A percentile compares a stretch with the other conserved stretches of the same genome.
Evolutionary conservation across 345 rosid species (phyloP).

Genomic region (Orychophragmus violaceus): DNA sequence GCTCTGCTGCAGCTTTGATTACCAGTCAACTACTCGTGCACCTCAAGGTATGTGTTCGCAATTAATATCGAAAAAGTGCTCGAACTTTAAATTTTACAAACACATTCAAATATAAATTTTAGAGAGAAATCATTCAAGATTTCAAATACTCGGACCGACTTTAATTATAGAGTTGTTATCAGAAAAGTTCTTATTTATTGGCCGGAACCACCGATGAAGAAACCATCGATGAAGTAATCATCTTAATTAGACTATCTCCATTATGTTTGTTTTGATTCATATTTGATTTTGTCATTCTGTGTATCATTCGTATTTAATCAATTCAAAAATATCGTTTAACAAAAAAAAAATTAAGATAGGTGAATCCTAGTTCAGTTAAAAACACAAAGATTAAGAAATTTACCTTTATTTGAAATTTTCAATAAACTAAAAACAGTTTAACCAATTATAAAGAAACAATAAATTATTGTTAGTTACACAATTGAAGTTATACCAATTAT

Average conservation of each 20-base stretch:
- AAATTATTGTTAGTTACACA: no score
- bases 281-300: no score
- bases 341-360: no score
- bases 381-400: no score
- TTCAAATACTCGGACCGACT: conserved; percentile 25
- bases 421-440: no score
- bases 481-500: no score
- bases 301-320: neutral
- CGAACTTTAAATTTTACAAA: neutral
- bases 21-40: conserved; percentile 28
- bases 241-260: neutral
- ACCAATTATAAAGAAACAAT: no score
- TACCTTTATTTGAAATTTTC: no score
- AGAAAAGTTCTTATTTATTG: conserved; percentile 20
- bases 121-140: neutral
- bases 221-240: no score
- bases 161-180: conserved; percentile 16
- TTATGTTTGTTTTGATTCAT: neutral
- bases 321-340: no score
- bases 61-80: conserved; percentile 17
- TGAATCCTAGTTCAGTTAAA: no score
- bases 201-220: conserved; percentile 23
- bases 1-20: conserved; percentile 14
- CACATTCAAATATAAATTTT: neutral
- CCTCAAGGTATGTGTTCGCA: conserved; percentile 30